Base-by-base conservation (phyloP, 78 protist species). In the Cavenderia fasciculata region DNA sequence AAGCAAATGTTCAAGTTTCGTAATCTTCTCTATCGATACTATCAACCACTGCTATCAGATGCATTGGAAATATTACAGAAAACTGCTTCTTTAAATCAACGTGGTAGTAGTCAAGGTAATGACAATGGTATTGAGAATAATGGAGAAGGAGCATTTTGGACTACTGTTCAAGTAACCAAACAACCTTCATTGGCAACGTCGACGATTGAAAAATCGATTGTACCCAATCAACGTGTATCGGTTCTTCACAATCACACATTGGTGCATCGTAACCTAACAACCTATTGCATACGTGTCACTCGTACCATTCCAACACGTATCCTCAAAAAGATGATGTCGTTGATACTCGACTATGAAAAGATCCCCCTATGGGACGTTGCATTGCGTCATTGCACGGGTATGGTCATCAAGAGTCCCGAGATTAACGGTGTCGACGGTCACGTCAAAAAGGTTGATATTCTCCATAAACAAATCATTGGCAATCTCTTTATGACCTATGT, bases 301-400 rank as follows among this genome's bases (percentile, higher is more conserved):
- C 70, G 71, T 36, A 44, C 59, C 33, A 51, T 79, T 27, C 88
- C 88, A 46, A 79, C 88, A 6, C 11, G 88, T 7, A 79, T 79
- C 1, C 65, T 79, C 33, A 79, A 79, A 54, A 59, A 66, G 21
- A 16, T 79, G 16, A 18, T 79, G 1, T 38, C 31, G 12, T 27
- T 79, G 4, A 79, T 79, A 10, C 63, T 61, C 49, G 88, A 79
- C 34, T 79, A 79, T 19, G 88, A 79, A 43, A 79, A 79, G 59
- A 79, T 79, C 25, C 88, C 88, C 19, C 62, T 79, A 6, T 79
- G 88, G 88, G 88, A 79, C 21, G 88, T 79, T 14, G 56, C 88
- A 6, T 51, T 79, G 1, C 41, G 88, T n/a, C 88, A 79, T 52
- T 79, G 88, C 25, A 79, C 88, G 10, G 88, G 88, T 18, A 66